A percentile compares a stretch with the other conserved stretches of the same genome.
Evolutionary conservation across 2,329 filamentous ascomycete genomes (phyloP).

Genomic region (Lasiodiplodia sp.): DNA sequence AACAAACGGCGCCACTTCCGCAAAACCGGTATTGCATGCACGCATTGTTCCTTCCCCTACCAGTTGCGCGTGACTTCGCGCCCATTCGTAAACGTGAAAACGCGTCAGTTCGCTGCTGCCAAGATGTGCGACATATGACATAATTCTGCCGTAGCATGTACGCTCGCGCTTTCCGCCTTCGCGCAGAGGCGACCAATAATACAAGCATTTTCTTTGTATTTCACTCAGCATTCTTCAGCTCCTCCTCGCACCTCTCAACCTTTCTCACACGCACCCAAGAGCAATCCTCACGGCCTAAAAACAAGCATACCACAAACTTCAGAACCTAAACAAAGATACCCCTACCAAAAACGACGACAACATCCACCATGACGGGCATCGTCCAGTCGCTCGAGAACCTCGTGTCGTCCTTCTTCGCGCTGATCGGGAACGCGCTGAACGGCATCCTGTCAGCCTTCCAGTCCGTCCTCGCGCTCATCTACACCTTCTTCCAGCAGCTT

Average conservation of each 20-base stretch:
- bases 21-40: constrained; percentile 4
- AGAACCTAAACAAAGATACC: not conserved
- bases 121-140: constrained; percentile 11
- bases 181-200: not conserved
- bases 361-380: constrained; percentile 8
- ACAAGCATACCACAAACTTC: not conserved
- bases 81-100: not conserved
- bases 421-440: constrained; percentile 19
- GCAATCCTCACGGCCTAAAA: not conserved
- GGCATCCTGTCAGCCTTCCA: constrained; percentile 19
- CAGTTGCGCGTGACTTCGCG: not conserved
- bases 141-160: constrained; percentile 22
- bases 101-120: constrained; percentile 9
- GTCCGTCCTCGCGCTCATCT: constrained; percentile 10
- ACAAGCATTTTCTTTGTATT: not conserved
- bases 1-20: not conserved
- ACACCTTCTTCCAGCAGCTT: constrained; percentile 21
- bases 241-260: not conserved
- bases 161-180: not conserved
- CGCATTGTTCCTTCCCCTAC: not conserved
- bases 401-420: constrained; percentile 25
- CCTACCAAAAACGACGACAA: not conserved
- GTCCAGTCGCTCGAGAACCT: constrained; percentile 25
- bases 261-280: not conserved
- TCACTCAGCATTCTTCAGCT: constrained; percentile 1